Base-by-base conservation (phyloP, 2,329 filamentous ascomycete genomes). In the Thielaviopsis populi region DNA sequence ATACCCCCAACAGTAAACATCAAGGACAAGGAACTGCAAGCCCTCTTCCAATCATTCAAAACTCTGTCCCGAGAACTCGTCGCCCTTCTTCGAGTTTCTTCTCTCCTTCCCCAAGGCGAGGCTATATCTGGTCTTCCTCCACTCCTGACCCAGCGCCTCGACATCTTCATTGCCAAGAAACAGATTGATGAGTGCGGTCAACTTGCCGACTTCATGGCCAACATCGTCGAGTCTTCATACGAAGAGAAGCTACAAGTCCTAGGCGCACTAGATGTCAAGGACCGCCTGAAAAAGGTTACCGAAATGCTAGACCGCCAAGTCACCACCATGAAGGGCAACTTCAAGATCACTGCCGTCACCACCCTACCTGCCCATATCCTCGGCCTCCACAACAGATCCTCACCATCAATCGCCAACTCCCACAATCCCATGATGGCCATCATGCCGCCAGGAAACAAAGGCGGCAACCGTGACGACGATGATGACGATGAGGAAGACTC, bases 201-300 rank as follows among this genome's bases (percentile, higher is more conserved):
- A 8, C 79, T 99, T 10, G 92, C 94, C 6, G 94, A 99, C 73
- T 97, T 97, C 72, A 96, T 99, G 90, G 87, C 90, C 46, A 95
- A 96, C 71, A 82, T 97, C 27, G 83, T 95, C 2, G 90, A 96
- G 67, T 86, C 88, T 61, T 87, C 84, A 10, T 88, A 95, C 68
- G 90, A 96, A 73, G 94, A 99, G 72, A 96, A 95, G 74, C 79
- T 99, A 63, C 84, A 88, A 64, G 83, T 99, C 17, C 78, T 99
- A 42, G 83, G 89, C n/a, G 85, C 91, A 0, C 75, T 95, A 4
- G 85, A 91, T 69, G 79, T 94, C 58, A 88, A 88, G 69, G 83
- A 87, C 58, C 82, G 94, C 43, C 79, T 97, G 63, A 83, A 87
- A 67, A 87, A 86, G 69, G 90, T 95, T 17, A 86, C 95, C 64